Evolutionary conservation across 2,329 filamentous ascomycete species (phyloP).

Genomic region (Xylaria sp.): DNA sequence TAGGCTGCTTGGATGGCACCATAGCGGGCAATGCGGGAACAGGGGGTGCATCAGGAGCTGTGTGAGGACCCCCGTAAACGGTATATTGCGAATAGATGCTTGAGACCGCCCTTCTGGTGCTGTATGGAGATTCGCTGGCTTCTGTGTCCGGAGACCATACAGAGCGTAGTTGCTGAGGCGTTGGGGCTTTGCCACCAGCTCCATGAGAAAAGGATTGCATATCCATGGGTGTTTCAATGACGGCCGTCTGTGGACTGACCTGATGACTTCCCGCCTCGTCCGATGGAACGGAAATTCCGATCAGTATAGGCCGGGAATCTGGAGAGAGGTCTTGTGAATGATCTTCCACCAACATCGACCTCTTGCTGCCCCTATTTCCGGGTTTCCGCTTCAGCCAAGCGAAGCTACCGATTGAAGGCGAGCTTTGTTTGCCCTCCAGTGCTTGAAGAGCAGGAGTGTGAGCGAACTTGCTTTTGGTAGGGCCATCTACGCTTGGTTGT

Average conservation of each 20-base stretch:
- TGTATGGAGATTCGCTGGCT: conserved; percentile 58
- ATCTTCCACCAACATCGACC: conserved; percentile 46
- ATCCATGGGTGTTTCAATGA: conserved; percentile 55
- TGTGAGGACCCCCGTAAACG: conserved; percentile 48
- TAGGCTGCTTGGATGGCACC: conserved; percentile 53
- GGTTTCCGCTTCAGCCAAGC: conserved; percentile 64
- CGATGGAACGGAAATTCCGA: conserved; percentile 74
- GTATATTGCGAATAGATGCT: conserved; percentile 72
- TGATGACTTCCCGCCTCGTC: conserved; percentile 59
- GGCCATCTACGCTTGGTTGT: conserved; percentile 40
- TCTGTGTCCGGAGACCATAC: conserved; percentile 73
- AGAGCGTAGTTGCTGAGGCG: conserved; percentile 57
- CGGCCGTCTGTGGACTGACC: conserved; percentile 64
- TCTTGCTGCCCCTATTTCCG: conserved; percentile 37
- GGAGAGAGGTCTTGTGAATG: conserved; percentile 68
- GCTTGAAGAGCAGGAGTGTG: conserved; percentile 70
- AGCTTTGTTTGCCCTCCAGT: conserved; percentile 66
- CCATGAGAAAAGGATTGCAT: conserved; percentile 44
- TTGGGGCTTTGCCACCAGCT: conserved; percentile 40
- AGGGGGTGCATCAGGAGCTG: conserved; percentile 62
- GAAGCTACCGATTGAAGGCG: conserved; percentile 67
- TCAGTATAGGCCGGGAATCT: conserved; percentile 76
- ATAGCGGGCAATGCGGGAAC: conserved; percentile 67
- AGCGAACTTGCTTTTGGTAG: conserved; percentile 61
- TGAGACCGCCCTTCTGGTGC: conserved; percentile 60